Percentiles rank a stretch among this genome's conserved stretches.
Conservation (phyloP, 257 asterid genomes). For the Ilex aquifolium region DNA sequence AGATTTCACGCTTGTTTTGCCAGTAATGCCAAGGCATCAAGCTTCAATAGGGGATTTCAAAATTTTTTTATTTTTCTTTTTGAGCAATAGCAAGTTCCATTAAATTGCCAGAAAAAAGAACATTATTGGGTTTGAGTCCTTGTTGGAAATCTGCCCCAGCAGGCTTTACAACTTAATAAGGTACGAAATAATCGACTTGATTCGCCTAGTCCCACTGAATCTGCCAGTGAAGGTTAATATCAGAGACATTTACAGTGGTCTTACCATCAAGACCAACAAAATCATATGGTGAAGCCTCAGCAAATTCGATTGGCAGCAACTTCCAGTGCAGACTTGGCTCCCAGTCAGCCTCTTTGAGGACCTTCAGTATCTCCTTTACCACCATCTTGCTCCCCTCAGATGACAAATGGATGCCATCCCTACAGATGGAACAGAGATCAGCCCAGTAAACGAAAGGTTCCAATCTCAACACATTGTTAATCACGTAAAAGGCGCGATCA, state of each 20-base stretch:
- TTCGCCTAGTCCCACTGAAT: slow-evolving; percentile 39
- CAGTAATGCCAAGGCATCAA: too few species aligned
- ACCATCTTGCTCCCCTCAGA: slow-evolving; percentile 58
- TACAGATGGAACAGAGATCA: slow-evolving; percentile 14
- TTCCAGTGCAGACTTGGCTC: slow-evolving; percentile 68
- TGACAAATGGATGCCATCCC: slow-evolving; percentile 83
- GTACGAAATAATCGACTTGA: not conserved
- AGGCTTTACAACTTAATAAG: not conserved
- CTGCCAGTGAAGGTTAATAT: slow-evolving; percentile 41
- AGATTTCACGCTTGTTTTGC: too few species aligned
- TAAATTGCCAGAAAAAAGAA: too few species aligned
- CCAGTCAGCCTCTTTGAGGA: slow-evolving; percentile 68
- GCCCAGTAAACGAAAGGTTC: too few species aligned
- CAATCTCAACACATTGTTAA: too few species aligned
- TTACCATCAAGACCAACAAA: slow-evolving; percentile 45
- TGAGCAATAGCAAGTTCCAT: too few species aligned
- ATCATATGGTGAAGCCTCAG: slow-evolving; percentile 52
- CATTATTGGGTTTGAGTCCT: too few species aligned
- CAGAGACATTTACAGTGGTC: slow-evolving; percentile 29
- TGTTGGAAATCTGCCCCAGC: too few species aligned
- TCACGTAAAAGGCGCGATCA: too few species aligned
- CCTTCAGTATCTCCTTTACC: slow-evolving; percentile 60
- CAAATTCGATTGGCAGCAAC: slow-evolving; percentile 50
- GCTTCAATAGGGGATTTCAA: too few species aligned
- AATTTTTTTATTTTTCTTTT: too few species aligned